Conservation (phyloP, 495 filamentous ascomycete species). For the Podospora fimiseda region DNA sequence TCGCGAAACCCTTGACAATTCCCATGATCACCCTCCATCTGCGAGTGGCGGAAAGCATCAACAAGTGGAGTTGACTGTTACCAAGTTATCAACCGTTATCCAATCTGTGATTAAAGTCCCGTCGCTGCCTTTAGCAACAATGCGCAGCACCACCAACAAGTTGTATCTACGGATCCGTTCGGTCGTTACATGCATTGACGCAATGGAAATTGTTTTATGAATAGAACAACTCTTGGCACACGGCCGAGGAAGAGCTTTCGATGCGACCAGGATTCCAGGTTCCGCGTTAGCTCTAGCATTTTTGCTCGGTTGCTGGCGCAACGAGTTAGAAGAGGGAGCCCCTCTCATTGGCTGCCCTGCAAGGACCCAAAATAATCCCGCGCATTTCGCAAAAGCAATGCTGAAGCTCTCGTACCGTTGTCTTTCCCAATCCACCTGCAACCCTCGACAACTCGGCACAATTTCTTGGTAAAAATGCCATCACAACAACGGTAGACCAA, state of each 20-base stretch:
- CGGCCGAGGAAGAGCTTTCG: too few species aligned
- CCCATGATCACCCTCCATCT: background rate
- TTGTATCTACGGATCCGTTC: too few species aligned
- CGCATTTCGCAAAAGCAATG: constrained; percentile 16
- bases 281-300: background rate
- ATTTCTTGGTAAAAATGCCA: constrained; percentile 14
- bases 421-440: constrained; percentile 9
- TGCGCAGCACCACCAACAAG: too few species aligned
- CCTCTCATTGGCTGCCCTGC: constrained; percentile 18
- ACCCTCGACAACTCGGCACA: constrained; percentile 22
- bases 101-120: too few species aligned
- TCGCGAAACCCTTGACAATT: too few species aligned
- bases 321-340: constrained; percentile 6
- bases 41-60: background rate
- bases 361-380: constrained; percentile 23
- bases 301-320: constrained; percentile 23
- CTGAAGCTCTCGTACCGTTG: constrained; percentile 2
- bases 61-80: background rate
- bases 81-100: background rate
- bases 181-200: background rate
- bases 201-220: background rate
- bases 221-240: constrained; percentile 3
- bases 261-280: constrained; percentile 3
- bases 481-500: constrained; percentile 4
- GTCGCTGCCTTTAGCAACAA: background rate